Base-by-base conservation (phyloP, 2,329 filamentous ascomycete species). In the Penicillium sp. region DNA sequence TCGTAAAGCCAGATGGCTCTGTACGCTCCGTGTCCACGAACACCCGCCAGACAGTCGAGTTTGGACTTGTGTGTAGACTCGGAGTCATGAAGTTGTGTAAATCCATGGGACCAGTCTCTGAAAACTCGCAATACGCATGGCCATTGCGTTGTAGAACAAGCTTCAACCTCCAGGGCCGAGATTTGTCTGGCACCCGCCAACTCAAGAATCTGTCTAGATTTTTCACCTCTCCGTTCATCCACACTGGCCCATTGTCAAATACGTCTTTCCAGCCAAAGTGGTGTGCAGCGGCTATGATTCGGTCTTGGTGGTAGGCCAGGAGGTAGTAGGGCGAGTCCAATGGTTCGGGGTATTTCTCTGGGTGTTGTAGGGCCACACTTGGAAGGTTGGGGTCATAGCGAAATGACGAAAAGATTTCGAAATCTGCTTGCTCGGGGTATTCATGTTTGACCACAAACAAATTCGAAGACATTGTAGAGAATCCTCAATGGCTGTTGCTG, bases 251-350 rank as follows among this genome's bases (percentile, higher is more conserved):
- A 13, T 53, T 31, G 19, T 37, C 52, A 14, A 69, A 46, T 16
- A 75, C 73, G n/a, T 64, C 51, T 6, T 59, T 27, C 77, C 82
- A 84, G 44, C 77, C 69, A 63, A 84, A 81, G 62, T 81, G 75
- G 59, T 76, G 68, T 24, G 82, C 79, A 44, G 82, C 79, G 66
- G 79, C 82, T n/a, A 91, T 79, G 70, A 96, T 83, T 52, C 92
- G 88, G 70, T 93, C 89, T 46, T 86, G 84, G 72, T 96, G 92
- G 64, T 88, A 87, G 56, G 86, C 80, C 16, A 95, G 82, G 82
- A 96, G 91, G 73, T 96, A 96, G 64, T 91, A 87, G 0, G 87
- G 84, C 9, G 86, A 90, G 7, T 70, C 71, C 33, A 68, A 65
- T 53, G 74, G 73, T 58, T 65, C 56, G 10, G 77, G 74, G 35